Base-by-base conservation (phyloP, 371 early-diverging fungal genomes). In the Fennellomyces sp. region DNA sequence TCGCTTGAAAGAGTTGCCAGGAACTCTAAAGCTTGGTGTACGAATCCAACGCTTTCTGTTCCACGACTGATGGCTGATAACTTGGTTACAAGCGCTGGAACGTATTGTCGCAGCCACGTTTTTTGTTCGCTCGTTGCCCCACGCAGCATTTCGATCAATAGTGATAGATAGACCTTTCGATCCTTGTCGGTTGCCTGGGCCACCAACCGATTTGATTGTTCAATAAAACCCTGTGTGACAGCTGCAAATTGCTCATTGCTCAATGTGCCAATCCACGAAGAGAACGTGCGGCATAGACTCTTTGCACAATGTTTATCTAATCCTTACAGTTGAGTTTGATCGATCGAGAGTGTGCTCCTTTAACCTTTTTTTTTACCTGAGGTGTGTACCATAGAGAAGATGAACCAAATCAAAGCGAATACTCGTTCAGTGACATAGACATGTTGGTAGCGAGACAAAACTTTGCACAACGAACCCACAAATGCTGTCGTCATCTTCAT, bases 1-100 rank as follows among this genome's bases (percentile, higher is more conserved):
- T 58, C 76, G 3, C 60, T 51, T 23, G 79, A 74, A 11, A 83
- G 52, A 31, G 72, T 68, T 3, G 73, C 61, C 23, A 81, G 50
- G 13, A 83, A 61, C 13, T 68, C 65, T 10, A 84, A 23, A 2
- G 70, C 63, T 6, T 67, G 66, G 26, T 71, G 63, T 15, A 81
- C 36, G 7, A 81, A 69, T 5, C 63, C 51, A 2, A 76, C 59
- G 1, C 73, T 76, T 19, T 51, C 63, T 5, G 80, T 76, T 33
- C 48, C 66, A 39, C 70, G 72, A 13, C 73, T 64, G 29, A 82
- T 71, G 7, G 69, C 65, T 7, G 69, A 72, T 53, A 81, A 36
- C 27, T 70, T 67, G 4, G 72, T 61, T 1, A 81, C 41, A 29
- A 81, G 51, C n/a, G 56, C 56, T 8, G 82, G 66, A n/a, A 82